A percentile compares a stretch with the other conserved stretches of the same genome.
Conservation (phyloP, 106 monocot species). For the Vanilla planifolia region DNA sequence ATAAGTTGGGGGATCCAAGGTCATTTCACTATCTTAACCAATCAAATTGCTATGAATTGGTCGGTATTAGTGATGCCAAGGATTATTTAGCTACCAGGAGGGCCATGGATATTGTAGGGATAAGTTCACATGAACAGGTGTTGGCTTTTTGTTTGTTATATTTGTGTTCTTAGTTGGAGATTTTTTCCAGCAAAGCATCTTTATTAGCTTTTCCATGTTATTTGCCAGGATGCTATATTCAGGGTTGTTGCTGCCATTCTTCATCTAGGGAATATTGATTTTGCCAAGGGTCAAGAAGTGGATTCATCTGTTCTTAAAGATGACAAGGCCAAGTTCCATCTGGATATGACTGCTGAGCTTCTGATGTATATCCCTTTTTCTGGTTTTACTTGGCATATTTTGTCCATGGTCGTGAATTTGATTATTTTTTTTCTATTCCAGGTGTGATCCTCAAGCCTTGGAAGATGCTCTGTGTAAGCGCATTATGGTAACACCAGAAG, state of each 20-base stretch:
- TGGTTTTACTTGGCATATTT: not conserved
- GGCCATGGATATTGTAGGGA: conserved; percentile 96
- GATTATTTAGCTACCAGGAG: conserved; percentile 80
- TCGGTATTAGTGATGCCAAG: conserved; percentile 61
- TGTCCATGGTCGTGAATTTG: no score
- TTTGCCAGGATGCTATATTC: conserved; percentile 90
- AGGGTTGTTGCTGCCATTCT: conserved; percentile 97
- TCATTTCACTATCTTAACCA: conserved; percentile 88
- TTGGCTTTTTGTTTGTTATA: not conserved
- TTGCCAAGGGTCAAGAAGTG: conserved; percentile 87
- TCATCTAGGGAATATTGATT: conserved; percentile 92
- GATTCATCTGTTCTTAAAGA: conserved; percentile 95
- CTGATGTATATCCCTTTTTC: conserved; percentile 50
- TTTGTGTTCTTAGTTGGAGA: no score
- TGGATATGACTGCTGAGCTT: conserved; percentile 81
- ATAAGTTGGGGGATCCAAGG: conserved; percentile 56
- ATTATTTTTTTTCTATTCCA: conserved; percentile 31
- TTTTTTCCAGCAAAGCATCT: not conserved
- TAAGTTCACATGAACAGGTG: conserved; percentile 83
- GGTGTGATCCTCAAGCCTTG: conserved; percentile 79
- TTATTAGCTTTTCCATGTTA: conserved; percentile 3
- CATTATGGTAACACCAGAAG: conserved; percentile 97
- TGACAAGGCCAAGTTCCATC: conserved; percentile 94
- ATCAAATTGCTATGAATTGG: conserved; percentile 70
- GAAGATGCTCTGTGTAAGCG: conserved; percentile 96